Evolutionary conservation across 2,329 filamentous ascomycete genomes (phyloP), one percentile per base, ranked within the genome.

Genomic region (Diaporthe ampelina): DNA sequence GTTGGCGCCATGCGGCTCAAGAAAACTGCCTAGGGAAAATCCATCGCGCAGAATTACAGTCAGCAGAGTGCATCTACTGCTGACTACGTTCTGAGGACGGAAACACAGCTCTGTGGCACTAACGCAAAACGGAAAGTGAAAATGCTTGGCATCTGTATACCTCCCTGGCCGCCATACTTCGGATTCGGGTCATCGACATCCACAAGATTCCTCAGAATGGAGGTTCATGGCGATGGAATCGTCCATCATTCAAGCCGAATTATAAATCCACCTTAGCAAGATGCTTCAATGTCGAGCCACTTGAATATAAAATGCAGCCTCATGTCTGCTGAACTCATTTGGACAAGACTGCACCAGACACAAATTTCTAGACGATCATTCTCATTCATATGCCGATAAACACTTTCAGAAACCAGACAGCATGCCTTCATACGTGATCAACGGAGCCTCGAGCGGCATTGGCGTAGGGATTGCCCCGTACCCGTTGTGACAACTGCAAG

Each of bases 371-470:
- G 7, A 59, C 11, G 48, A 5, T 1, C 15, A 7, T 35, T 65
- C 10, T 21, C 40, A 10, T 63, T 32, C 43, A 32, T 19, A n/a
- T 35, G 24, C 32, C 35, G 15, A 6, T 11, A 9, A 35, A 19
- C n/a, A n/a, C 29, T 1, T 19, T 9, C 17, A 48, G 32, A 15
- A 6, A 15, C 26, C 26, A n/a, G 19, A 32, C 19, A 35, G 21
- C 1, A 65, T 65, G 59, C 15, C 59, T 8, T 65, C 59, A n/a
- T 80, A 79, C 71, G 61, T 78, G 5, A 72, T 80, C 35, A 76
- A 75, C 3, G 78, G 78, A 24, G 79, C 73, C 15, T 77, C 78
- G 0, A 73, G 76, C 17, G 77, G 77, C n/a, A 74, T 80, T 37
- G 79, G 79, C 1, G 79, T 79, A 76, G 48, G 79, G 72, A 17